Conservation (phyloP, 2,329 filamentous ascomycete genomes). For the Rutstroemia sp. region DNA sequence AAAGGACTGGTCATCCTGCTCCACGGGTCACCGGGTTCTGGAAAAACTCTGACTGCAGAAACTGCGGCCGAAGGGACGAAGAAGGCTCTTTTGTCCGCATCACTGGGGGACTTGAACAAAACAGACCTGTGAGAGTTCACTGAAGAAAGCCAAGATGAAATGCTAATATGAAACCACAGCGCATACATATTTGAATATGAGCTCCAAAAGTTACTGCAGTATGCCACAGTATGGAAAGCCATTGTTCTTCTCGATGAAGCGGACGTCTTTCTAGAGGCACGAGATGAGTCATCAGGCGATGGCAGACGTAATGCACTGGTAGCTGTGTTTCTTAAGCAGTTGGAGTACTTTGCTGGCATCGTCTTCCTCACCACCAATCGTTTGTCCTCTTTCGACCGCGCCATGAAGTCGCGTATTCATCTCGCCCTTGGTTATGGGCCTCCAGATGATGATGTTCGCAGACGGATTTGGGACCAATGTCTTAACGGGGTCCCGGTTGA, state of each 20-base stretch:
- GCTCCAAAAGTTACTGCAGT: conserved; percentile 56
- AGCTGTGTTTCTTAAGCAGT: too few species aligned
- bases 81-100: conserved; percentile 12
- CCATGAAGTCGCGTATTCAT: conserved; percentile 30
- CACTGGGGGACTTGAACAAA: conserved; percentile 14
- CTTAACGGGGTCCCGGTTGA: too few species aligned
- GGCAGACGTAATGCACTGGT: too few species aligned
- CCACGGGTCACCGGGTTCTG: too few species aligned
- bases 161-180: too few species aligned
- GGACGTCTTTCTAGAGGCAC: conserved; percentile 39
- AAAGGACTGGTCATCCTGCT: too few species aligned
- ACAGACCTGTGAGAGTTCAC: conserved; percentile 10
- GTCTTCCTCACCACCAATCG: conserved; percentile 34
- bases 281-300: conserved; percentile 6
- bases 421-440: conserved; percentile 20
- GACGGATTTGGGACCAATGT: conserved; percentile 15
- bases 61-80: conserved; percentile 14
- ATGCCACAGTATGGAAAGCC: conserved; percentile 66
- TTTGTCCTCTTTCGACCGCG: conserved; percentile 28
- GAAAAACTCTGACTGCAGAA: not conserved
- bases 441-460: conserved; percentile 18
- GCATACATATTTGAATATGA: not conserved
- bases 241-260: conserved; percentile 45
- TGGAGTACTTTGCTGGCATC: conserved; percentile 29
- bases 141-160: too few species aligned